phyloP scores from a whole-genome alignment of 805 yeast genomes.

The Cyberlindnera maritima region DNA sequence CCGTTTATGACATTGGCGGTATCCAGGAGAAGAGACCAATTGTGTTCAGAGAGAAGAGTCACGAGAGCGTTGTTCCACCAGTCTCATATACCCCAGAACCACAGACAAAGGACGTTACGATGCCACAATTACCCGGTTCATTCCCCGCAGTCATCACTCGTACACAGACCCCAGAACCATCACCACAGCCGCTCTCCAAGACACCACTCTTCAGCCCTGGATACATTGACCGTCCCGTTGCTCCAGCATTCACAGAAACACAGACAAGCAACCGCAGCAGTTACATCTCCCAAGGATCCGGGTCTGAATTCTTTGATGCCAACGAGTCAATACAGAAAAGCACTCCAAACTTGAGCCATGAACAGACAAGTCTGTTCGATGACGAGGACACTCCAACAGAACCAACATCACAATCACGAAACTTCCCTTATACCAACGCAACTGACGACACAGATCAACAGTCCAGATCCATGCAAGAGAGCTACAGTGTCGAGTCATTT shows the following conservation, averaged over 20 bases:
- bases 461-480: not conserved
- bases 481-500: conserved; percentile 8
- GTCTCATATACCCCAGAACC: not conserved
- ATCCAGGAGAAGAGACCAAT: conserved; percentile 5
- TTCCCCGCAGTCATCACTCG: not conserved
- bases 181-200: conserved; percentile 3
- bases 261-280: conserved; percentile 6
- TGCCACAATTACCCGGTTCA: not conserved
- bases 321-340: conserved; percentile 6
- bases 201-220: conserved; percentile 6
- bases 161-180: conserved; percentile 1
- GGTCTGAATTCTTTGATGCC: conserved; percentile 20
- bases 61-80: not conserved
- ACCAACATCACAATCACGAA: not conserved
- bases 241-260: not conserved
- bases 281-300: conserved; percentile 6
- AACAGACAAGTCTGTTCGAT: not conserved
- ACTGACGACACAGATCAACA: not conserved
- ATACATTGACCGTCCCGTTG: conserved; percentile 1
- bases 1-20: not conserved
- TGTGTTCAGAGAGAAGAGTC: not conserved
- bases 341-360: not conserved
- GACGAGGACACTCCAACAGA: not conserved
- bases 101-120: not conserved
- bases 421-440: no score